phyloP scores from a whole-genome alignment of 768 basidiomycete genomes.

The Termitomyces sp. region DNA sequence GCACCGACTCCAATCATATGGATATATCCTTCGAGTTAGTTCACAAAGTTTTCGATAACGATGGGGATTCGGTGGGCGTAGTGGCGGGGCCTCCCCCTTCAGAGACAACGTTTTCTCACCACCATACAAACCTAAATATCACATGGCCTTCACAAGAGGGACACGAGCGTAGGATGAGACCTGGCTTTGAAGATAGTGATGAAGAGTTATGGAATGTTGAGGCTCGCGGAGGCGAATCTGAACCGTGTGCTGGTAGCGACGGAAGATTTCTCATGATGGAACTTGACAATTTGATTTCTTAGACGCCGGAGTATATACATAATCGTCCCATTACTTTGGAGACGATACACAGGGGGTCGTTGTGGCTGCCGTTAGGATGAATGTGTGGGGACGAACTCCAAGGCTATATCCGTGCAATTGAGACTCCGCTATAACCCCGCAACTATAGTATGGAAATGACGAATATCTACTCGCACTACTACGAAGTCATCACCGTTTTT shows the following conservation, averaged over 20 bases:
- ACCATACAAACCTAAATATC: constrained; percentile 11
- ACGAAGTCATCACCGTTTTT: constrained; percentile 15
- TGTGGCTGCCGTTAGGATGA: too few species aligned
- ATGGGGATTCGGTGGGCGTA: constrained; percentile 15
- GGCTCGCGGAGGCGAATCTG: background rate
- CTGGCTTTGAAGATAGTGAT: constrained; percentile 9
- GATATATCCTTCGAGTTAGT: constrained; percentile 4
- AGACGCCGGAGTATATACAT: background rate
- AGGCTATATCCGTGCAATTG: constrained; percentile 14
- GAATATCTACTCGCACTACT: constrained; percentile 14
- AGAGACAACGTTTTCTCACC: constrained; percentile 8
- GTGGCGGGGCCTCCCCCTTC: constrained; percentile 4
- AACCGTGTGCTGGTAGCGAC: constrained; percentile 3
- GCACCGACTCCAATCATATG: constrained; percentile 1
- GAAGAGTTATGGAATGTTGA: constrained; percentile 11
- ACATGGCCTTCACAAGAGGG: constrained; percentile 13
- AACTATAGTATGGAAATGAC: constrained; percentile 11
- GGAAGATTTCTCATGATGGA: constrained; percentile 6
- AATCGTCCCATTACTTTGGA: background rate
- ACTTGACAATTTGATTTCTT: constrained; percentile 2
- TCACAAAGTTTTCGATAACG: constrained; percentile 6
- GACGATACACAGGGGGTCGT: too few species aligned
- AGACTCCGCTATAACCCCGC: constrained; percentile 29
- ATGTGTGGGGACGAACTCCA: too few species aligned
- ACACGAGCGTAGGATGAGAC: constrained; percentile 8